Base-by-base conservation (phyloP, 116 monocot species). In the Papilionanthe hybrid region DNA sequence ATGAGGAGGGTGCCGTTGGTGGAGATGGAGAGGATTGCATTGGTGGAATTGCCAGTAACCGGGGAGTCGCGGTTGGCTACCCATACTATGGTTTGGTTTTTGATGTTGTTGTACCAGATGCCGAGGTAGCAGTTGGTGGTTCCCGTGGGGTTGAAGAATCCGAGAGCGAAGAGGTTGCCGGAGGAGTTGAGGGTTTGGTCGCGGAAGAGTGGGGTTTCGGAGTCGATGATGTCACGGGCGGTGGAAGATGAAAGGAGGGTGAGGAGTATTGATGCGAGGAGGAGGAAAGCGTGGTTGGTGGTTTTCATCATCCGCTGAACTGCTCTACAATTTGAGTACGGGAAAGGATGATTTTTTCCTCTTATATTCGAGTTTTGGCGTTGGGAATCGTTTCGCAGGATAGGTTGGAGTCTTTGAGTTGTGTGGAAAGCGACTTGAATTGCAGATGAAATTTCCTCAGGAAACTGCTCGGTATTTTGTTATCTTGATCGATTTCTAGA, bases 21-120 rank as follows among this genome's bases (percentile, higher is more conserved):
- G 11, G 73, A 41, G 81, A 85, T 78, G 12, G 78, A 58, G 15
- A 85, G 44, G 43, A 15, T 42, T 23, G 48, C 84, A 18, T 74
- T 20, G 41, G 57, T 68, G 37, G 76, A 57, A 2, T 60, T 13
- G 65, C 32, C 80, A 13, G 29, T 8, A 71, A 84, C 55, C 1
- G 85, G 85, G 45, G 22, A 43, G n/a, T 85, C 13, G 9, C 77
- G 85, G 77, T 85, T 85, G 12, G 85, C 85, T 3, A 85, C 81
- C 85, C 85, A 85, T 3, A 85, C 85, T 7, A 85, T 32, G 44
- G 77, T 80, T 43, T 60, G 72, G 22, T 43, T 22, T 18, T 69
- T 57, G 58, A 85, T 49, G 49, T 67, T 77, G 77, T 47, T 23
- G 55, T 73, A 80, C 83, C 83, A 83, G 30, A 83, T 75, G 25